These are phyloP conservation scores for Quercus phellos DNA, from an alignment of 331 rosid species.

Conservation along the genomic window DNA sequence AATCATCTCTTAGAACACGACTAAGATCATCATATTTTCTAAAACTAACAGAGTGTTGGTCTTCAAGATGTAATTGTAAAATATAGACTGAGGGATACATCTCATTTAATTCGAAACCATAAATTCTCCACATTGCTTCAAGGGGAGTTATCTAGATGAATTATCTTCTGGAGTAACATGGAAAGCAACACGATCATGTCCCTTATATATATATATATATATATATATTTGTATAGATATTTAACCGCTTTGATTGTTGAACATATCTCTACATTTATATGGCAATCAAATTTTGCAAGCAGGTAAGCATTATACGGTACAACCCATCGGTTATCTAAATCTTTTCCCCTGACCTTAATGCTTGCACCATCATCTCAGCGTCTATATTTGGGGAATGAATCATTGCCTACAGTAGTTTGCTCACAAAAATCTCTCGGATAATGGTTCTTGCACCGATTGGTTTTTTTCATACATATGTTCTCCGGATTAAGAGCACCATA, in stretches of 20 bases:
- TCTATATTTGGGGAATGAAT: not conserved
- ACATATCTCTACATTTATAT: not conserved
- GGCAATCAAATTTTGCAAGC: not conserved
- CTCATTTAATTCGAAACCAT: not conserved
- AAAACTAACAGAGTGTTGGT: not conserved
- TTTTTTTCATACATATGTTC: not conserved
- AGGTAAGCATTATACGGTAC: not conserved
- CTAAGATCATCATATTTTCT: not conserved
- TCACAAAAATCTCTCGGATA: not conserved
- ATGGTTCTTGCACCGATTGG: not conserved
- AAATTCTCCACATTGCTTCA: slow-evolving; percentile 12
- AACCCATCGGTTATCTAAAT: not conserved
- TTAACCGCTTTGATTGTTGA: too few relatives aligned
- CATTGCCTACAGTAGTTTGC: not conserved
- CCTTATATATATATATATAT: not conserved
- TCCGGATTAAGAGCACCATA: not conserved
- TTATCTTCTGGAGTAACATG: not conserved
- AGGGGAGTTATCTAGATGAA: not conserved
- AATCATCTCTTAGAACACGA: not conserved
- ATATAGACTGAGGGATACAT: not conserved
- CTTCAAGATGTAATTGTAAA: not conserved
- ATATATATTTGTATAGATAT: too few relatives aligned
- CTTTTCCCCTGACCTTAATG: not conserved
- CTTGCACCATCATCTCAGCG: not conserved
- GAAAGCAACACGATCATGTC: not conserved